Evolutionary conservation across 2,329 filamentous ascomycete genomes (phyloP).

Genomic region (Microdochium bolleyi): DNA sequence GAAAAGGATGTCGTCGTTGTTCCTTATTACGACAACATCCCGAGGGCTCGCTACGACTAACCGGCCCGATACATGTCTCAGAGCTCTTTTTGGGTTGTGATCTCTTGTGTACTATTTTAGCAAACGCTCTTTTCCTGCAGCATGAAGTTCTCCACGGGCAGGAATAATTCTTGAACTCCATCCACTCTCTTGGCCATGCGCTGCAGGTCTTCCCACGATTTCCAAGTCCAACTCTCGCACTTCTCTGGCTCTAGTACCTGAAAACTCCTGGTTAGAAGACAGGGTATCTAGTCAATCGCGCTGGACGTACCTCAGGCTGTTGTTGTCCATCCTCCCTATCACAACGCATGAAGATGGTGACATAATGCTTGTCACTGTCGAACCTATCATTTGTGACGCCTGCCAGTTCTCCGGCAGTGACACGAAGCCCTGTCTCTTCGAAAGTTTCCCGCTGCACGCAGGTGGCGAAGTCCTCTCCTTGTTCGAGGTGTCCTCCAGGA

Average conservation of each 20-base stretch:
- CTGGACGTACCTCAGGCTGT: conserved; percentile 1
- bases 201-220: background rate
- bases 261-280: background rate
- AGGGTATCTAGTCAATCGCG: background rate
- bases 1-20: conserved; percentile 30
- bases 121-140: no score
- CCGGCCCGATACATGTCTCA: no score
- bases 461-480: conserved; percentile 5
- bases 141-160: background rate
- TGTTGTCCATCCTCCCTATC: background rate
- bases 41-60: conserved; percentile 5
- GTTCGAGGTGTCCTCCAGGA: conserved; percentile 9
- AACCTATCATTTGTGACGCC: background rate
- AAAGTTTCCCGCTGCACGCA: conserved; percentile 9
- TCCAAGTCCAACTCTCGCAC: background rate
- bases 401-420: conserved; percentile 3
- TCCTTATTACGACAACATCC: conserved; percentile 39
- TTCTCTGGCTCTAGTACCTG: background rate
- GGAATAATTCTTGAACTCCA: background rate
- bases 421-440: conserved; percentile 7
- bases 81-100: no score
- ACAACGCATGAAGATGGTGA: background rate
- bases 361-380: background rate
- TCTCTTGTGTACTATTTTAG: no score
- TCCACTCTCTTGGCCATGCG: background rate